Evolutionary conservation across 2,329 filamentous ascomycete genomes (phyloP).

Genomic region (Penicillium sp.): DNA sequence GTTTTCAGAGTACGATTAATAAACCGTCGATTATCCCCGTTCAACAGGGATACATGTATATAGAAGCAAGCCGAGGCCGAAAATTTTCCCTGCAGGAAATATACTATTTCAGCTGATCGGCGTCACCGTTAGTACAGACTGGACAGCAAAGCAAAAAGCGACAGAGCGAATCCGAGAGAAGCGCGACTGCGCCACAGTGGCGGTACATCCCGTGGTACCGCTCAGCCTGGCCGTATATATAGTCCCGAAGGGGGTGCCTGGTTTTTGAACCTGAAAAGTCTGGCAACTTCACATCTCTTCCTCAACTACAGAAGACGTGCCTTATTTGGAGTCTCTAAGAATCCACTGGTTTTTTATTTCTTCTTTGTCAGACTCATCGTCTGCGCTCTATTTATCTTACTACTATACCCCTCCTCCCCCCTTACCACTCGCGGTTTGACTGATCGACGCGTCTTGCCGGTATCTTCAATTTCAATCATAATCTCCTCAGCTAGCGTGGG

Average conservation of each 20-base stretch:
- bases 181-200: conserved; percentile 4
- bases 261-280: conserved; percentile 1
- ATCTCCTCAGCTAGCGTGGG: conserved; percentile 28
- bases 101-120: not conserved
- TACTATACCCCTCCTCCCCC: not conserved
- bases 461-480: conserved; percentile 18
- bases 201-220: not conserved
- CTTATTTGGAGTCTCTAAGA: not conserved
- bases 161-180: not conserved
- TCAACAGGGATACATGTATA: not conserved
- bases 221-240: not conserved
- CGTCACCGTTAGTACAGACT: not conserved
- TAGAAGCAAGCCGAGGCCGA: not conserved
- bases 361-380: not conserved
- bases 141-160: not conserved
- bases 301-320: not conserved
- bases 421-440: conserved; percentile 7
- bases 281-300: not conserved
- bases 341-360: not conserved
- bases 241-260: not conserved
- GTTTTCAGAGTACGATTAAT: not conserved
- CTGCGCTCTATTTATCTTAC: not conserved
- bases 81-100: not conserved
- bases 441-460: conserved; percentile 23
- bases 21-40: not conserved